These are phyloP conservation scores for Acanthamoeba triangularis DNA, from an alignment of 208 protist genomes.

Conservation along the genomic window DNA sequence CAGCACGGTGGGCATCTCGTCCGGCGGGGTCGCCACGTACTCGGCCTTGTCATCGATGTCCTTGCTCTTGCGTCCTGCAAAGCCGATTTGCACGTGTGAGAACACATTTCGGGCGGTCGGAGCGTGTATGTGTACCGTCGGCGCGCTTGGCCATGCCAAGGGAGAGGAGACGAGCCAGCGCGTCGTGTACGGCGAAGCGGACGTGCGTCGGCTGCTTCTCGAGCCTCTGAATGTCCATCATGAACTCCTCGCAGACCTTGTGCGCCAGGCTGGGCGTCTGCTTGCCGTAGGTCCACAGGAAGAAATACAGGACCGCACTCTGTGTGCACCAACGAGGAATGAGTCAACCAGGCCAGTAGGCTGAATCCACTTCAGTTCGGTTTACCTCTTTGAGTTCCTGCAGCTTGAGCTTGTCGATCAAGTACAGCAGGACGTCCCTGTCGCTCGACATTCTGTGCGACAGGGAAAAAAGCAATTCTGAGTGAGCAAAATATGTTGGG, in stretches of 20 bases:
- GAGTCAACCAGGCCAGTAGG: neutral
- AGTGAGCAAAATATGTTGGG: neutral
- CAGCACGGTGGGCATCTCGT: neutral
- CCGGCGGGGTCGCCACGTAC: neutral
- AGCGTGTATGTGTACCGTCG: neutral
- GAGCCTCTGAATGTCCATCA: slow-evolving; percentile 14
- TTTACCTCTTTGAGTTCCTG: slow-evolving; percentile 39
- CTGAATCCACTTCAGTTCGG: neutral
- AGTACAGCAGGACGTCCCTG: neutral
- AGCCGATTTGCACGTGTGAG: too few species aligned
- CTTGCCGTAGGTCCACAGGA: slow-evolving; percentile 49
- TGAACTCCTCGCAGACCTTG: slow-evolving; percentile 25
- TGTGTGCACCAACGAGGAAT: neutral
- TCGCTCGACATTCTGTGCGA: neutral
- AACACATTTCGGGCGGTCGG: neutral
- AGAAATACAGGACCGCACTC: slow-evolving; percentile 1
- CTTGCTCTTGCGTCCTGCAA: neutral
- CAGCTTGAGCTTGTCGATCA: slow-evolving; percentile 30
- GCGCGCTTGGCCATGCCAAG: slow-evolving; percentile 20
- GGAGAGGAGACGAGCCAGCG: neutral
- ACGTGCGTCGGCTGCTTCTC: neutral
- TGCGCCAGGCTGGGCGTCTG: neutral
- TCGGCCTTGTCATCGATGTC: neutral
- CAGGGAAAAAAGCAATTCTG: neutral
- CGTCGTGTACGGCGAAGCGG: slow-evolving; percentile 21